Evolutionary conservation across 257 asterid species (phyloP).

Genomic region (Eucommia ulmoides): DNA sequence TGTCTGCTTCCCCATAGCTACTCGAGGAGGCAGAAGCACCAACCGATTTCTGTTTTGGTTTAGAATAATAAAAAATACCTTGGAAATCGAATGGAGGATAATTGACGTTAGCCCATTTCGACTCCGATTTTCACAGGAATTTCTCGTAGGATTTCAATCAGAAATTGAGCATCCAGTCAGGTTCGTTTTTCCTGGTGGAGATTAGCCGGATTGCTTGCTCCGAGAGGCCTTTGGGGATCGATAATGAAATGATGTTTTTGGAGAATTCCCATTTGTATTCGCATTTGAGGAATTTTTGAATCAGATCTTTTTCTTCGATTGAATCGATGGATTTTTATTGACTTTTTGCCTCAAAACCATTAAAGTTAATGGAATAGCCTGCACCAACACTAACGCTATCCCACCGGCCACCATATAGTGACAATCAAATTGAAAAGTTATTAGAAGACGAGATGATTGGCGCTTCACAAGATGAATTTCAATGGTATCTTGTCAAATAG

Average conservation of each 20-base stretch:
- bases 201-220: neutral
- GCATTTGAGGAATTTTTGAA: neutral
- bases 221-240: neutral
- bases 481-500: too few species aligned
- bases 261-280: neutral
- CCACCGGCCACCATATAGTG: too few species aligned
- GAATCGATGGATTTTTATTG: too few species aligned
- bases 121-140: slow-evolving; percentile 63
- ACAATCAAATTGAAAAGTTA: too few species aligned
- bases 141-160: slow-evolving; percentile 67
- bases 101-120: slow-evolving; percentile 80
- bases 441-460: too few species aligned
- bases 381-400: too few species aligned
- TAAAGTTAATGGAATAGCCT: too few species aligned
- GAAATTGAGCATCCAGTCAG: slow-evolving; percentile 84
- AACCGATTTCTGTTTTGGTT: slow-evolving; percentile 78
- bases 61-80: slow-evolving; percentile 66
- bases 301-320: too few species aligned
- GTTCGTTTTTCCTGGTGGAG: neutral
- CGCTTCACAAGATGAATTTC: too few species aligned
- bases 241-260: neutral
- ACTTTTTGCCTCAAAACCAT: too few species aligned
- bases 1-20: slow-evolving; percentile 78
- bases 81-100: slow-evolving; percentile 76
- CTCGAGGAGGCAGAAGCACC: slow-evolving; percentile 32